phyloP scores from a whole-genome alignment of 148 eudicot genomes.

The Heliosperma pusillum region DNA sequence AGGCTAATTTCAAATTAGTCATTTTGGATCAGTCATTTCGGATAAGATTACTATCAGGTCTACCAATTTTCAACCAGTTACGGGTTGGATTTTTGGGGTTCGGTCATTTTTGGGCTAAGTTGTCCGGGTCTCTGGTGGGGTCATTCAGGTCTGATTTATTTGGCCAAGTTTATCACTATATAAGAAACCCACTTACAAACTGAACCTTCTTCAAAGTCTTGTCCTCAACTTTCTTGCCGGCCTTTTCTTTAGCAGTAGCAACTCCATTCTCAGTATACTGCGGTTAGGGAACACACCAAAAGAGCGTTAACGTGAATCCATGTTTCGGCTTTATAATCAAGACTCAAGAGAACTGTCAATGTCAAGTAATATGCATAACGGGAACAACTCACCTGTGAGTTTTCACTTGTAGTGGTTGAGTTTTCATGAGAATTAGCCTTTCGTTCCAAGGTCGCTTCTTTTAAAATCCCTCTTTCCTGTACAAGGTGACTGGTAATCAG shows the following conservation, averaged over 20 bases:
- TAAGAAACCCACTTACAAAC: conserved; percentile 24
- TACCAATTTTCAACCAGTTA: no score
- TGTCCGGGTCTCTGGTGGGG: neutral
- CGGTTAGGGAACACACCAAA: neutral
- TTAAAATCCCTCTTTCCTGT: conserved; percentile 90
- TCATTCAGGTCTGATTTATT: no score
- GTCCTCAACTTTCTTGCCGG: conserved; percentile 22
- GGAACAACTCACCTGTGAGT: conserved; percentile 25
- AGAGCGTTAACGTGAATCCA: neutral
- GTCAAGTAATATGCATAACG: neutral
- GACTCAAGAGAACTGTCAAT: neutral
- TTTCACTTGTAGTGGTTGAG: conserved; percentile 31
- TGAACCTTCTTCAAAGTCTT: conserved; percentile 22
- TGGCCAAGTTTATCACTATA: neutral
- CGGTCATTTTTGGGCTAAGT: no score
- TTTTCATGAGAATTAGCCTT: conserved; percentile 38
- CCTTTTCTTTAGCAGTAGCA: conserved; percentile 15
- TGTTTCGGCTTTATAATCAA: neutral
- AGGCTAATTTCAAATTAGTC: no score
- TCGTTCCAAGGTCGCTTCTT: conserved; percentile 71
- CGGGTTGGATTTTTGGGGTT: no score
- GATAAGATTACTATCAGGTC: no score
- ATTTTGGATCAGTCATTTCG: no score
- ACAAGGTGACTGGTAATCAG: conserved; percentile 18
- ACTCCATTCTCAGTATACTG: conserved; percentile 26